Base-by-base conservation (phyloP, 1,284 basidiomycete genomes). In the Binderoboletus segoi region DNA sequence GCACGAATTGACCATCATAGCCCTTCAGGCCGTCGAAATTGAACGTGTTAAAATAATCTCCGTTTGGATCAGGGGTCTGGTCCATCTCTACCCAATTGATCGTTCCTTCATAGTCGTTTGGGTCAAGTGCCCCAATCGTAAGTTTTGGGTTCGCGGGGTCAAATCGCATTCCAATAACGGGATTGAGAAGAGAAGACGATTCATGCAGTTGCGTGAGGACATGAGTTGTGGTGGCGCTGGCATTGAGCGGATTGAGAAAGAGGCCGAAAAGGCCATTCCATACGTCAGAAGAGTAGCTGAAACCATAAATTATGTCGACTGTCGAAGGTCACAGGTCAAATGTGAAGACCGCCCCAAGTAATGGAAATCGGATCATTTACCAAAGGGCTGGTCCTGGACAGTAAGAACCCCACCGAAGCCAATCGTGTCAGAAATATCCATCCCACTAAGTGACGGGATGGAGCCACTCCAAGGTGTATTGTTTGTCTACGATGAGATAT, bases 101-200 rank as follows among this genome's bases (percentile, higher is more conserved):
- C 11, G 58, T 60, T 32, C 70, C 68, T 53, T 70, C 62, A n/a
- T 71, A 71, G 30, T 69, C 70, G n/a, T 66, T 67, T n/a, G 65
- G 70, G 38, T 72, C 70, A 8, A 70, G 69, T 3, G 63, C 67
- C 2, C 70, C 68, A 33, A 71, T 65, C 10, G 69, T 71, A 21
- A 70, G 23, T 37, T 62, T 71, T 4, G 69, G 69, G n/a, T 68
- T 59, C 15, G 16, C 42, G 30, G 62, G 59, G 51, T 72, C 65
- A 32, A 70, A 70, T 11, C 68, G 60, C 60, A 70, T 64, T n/a
- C 61, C 67, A 6, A 72, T 30, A n/a, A 71, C 69, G 28, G 67
- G 70, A 35, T 69, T 63, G 32, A 33, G 32, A 3, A 33, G 32
- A 33, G 32, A 33, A 33, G 32, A 33, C 32, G 32, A 33, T 33